A percentile compares a stretch with the other conserved stretches of the same genome.
Conservation (phyloP, 1,139 yeast genomes). For the Hansenula anomala region DNA sequence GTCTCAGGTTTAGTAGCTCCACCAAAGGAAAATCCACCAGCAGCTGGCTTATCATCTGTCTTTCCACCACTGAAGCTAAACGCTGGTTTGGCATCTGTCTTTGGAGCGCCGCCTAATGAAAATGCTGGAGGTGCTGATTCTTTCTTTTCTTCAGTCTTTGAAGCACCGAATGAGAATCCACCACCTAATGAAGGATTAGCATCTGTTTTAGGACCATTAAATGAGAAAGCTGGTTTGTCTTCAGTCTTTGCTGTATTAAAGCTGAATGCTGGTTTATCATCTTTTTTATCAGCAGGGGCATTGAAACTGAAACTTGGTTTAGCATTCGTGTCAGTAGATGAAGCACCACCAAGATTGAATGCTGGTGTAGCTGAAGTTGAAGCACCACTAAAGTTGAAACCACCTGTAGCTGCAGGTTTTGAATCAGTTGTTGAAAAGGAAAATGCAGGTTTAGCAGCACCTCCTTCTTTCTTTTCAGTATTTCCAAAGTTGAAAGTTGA, state of each 20-base stretch:
- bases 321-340: neutral
- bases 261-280: neutral
- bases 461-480: neutral
- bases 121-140: conserved; percentile 18
- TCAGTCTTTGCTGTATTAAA: conserved; percentile 8
- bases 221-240: conserved; percentile 23
- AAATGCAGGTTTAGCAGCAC: neutral
- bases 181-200: conserved; percentile 20
- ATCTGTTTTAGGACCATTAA: conserved; percentile 17
- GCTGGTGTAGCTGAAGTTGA: too few species aligned
- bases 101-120: neutral
- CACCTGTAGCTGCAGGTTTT: neutral
- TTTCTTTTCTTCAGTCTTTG: conserved; percentile 12
- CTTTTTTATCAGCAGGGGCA: neutral
- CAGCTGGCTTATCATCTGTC: conserved; percentile 17
- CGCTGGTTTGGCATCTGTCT: conserved; percentile 4
- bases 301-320: neutral
- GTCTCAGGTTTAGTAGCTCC: conserved; percentile 9
- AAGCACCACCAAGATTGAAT: neutral
- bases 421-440: neutral
- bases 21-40: conserved; percentile 8
- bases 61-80: neutral
- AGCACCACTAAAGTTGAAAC: too few species aligned
- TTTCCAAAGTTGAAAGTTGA: conserved; percentile 20
- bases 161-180: neutral